These are phyloP conservation scores for Solanum piurae DNA, from an alignment of 257 asterid species.

Conservation along the genomic window DNA sequence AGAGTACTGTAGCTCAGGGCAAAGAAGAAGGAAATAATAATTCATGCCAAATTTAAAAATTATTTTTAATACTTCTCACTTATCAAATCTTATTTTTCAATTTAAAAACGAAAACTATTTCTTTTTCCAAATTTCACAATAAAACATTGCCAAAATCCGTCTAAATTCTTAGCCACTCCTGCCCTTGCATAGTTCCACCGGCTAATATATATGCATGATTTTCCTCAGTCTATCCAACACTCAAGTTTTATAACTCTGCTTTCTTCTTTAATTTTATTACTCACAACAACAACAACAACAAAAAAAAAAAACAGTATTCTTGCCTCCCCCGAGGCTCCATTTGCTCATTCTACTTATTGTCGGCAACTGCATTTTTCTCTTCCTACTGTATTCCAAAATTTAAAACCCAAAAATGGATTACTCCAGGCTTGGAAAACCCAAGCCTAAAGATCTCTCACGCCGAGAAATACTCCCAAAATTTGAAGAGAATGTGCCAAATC, in stretches of 20 bases:
- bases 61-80: too few relatives aligned
- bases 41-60: too few relatives aligned
- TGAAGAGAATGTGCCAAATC: neutral
- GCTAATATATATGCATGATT: neutral
- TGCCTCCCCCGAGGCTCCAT: neutral
- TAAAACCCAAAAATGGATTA: slow-evolving; percentile 31
- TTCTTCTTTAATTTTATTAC: neutral
- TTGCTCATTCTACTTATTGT: neutral
- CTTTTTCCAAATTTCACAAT: neutral
- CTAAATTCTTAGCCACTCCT: neutral
- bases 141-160: rapidly evolving
- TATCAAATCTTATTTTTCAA: too few relatives aligned
- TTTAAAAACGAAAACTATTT: too few relatives aligned
- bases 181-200: neutral
- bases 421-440: slow-evolving; percentile 36
- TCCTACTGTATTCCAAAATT: neutral
- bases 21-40: too few relatives aligned
- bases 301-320: neutral
- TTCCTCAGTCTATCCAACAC: neutral
- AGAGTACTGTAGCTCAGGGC: too few relatives aligned
- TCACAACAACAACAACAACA: neutral
- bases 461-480: slow-evolving; percentile 2
- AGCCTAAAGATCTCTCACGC: slow-evolving; percentile 16
- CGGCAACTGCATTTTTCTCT: neutral
- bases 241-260: neutral